phyloP scores from a whole-genome alignment of 352 stramenopile species.

The Thalassiosira sp. region DNA sequence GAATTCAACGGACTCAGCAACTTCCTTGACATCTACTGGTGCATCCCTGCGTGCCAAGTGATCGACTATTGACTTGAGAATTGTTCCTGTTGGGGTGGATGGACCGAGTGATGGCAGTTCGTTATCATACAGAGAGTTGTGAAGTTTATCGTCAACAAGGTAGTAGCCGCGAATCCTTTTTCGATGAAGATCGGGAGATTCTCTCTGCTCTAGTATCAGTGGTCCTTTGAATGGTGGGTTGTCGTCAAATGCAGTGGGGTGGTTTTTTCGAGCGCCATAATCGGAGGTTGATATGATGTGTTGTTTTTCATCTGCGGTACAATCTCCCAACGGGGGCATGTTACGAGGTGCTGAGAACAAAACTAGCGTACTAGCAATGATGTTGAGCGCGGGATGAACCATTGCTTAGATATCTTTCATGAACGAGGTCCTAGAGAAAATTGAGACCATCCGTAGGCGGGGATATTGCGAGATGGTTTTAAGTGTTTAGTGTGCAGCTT shows the following conservation, averaged over 20 bases:
- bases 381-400: slow-evolving; percentile 5
- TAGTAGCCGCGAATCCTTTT: slow-evolving; percentile 36
- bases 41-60: slow-evolving; percentile 57
- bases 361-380: slow-evolving; percentile 10
- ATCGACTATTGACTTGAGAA: slow-evolving; percentile 55
- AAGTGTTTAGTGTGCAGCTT: too few species aligned
- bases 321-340: slow-evolving; percentile 21
- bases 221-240: slow-evolving; percentile 39
- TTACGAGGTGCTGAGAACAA: slow-evolving; percentile 17
- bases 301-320: not conserved
- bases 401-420: too few species aligned
- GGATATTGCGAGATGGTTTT: too few species aligned
- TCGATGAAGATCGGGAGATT: slow-evolving; percentile 32
- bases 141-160: slow-evolving; percentile 14
- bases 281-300: slow-evolving; percentile 1
- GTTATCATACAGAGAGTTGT: not conserved
- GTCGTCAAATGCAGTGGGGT: slow-evolving; percentile 47
- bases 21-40: slow-evolving; percentile 65
- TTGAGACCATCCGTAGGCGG: too few species aligned
- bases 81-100: slow-evolving; percentile 40
- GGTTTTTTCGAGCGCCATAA: slow-evolving; percentile 32
- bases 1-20: slow-evolving; percentile 66
- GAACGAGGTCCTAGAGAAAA: too few species aligned
- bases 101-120: slow-evolving; percentile 4
- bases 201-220: slow-evolving; percentile 25